A percentile compares a stretch with the other conserved stretches of the same genome.
These are phyloP conservation scores for Chrysanthemum lavandulifolium DNA, from an alignment of 129 eudicot genomes.

Conservation along the genomic window DNA sequence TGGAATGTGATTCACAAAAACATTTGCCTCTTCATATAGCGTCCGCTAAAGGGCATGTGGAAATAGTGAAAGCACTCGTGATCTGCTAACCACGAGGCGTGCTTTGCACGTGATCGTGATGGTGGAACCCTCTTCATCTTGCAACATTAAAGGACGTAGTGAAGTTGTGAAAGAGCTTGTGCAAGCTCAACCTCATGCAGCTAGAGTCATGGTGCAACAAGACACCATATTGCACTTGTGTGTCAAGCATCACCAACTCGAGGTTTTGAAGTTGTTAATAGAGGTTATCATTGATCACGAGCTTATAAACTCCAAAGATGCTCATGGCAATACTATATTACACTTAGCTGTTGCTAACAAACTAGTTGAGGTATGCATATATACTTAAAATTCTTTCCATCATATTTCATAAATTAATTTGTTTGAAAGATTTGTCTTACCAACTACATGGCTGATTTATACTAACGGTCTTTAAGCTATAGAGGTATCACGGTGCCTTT, in stretches of 20 bases:
- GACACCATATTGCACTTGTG: constrained; percentile 45
- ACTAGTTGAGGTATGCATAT: background rate
- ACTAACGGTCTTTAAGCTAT: background rate
- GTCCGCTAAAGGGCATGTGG: constrained; percentile 41
- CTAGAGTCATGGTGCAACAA: constrained; percentile 17
- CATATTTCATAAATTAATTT: background rate
- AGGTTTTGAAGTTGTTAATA: constrained; percentile 33
- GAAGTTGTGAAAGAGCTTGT: constrained; percentile 35
- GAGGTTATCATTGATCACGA: constrained; percentile 12
- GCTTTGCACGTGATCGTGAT: constrained; percentile 37
- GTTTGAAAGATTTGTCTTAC: background rate
- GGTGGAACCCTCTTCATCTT: constrained; percentile 49
- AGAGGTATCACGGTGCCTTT: too few relatives aligned
- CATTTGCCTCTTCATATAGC: constrained; percentile 48
- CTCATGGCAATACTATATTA: background rate
- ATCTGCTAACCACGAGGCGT: constrained; percentile 16
- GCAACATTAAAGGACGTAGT: constrained; percentile 48
- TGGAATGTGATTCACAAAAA: constrained; percentile 31
- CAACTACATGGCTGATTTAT: background rate
- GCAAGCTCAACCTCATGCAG: constrained; percentile 30
- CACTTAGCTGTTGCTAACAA: background rate
- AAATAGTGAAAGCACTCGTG: constrained; percentile 27
- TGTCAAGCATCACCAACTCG: constrained; percentile 33
- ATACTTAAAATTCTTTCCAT: too few relatives aligned
- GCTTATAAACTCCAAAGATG: constrained; percentile 10